phyloP scores from a whole-genome alignment of 2,329 filamentous ascomycete genomes.

The Dactylellina drechsleri region DNA sequence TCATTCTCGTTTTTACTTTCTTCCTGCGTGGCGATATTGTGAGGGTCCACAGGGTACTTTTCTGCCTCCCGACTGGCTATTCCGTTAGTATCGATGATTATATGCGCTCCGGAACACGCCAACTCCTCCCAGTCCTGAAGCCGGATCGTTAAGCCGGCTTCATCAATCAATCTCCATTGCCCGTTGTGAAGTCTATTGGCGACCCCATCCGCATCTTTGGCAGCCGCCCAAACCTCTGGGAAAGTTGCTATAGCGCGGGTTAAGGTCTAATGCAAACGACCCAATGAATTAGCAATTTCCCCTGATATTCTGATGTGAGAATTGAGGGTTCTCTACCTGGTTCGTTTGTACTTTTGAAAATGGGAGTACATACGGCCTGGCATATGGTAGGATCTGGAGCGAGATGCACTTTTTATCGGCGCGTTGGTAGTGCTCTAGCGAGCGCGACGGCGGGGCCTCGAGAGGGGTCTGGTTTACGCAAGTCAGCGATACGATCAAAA shows the following conservation, averaged over 20 bases:
- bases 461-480: conserved; percentile 7
- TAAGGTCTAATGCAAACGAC: conserved; percentile 1
- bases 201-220: not conserved
- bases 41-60: conserved; percentile 1
- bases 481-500: too few species aligned
- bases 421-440: conserved; percentile 34
- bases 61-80: conserved; percentile 10
- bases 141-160: conserved; percentile 26
- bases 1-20: too few species aligned
- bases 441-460: conserved; percentile 10
- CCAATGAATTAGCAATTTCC: not conserved
- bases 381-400: conserved; percentile 37
- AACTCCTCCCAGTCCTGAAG: conserved; percentile 45
- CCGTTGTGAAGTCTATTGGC: conserved; percentile 13
- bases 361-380: conserved; percentile 34
- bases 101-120: not conserved
- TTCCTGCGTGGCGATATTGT: too few species aligned
- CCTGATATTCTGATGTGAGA: not conserved
- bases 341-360: conserved; percentile 18
- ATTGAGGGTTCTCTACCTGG: conserved; percentile 6
- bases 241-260: conserved; percentile 18
- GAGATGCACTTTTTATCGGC: conserved; percentile 36
- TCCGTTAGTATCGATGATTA: conserved; percentile 34
- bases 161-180: conserved; percentile 34
- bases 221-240: conserved; percentile 10